These are phyloP conservation scores for Collybiopsis luxurians DNA, from an alignment of 768 basidiomycete genomes.

Conservation along the genomic window DNA sequence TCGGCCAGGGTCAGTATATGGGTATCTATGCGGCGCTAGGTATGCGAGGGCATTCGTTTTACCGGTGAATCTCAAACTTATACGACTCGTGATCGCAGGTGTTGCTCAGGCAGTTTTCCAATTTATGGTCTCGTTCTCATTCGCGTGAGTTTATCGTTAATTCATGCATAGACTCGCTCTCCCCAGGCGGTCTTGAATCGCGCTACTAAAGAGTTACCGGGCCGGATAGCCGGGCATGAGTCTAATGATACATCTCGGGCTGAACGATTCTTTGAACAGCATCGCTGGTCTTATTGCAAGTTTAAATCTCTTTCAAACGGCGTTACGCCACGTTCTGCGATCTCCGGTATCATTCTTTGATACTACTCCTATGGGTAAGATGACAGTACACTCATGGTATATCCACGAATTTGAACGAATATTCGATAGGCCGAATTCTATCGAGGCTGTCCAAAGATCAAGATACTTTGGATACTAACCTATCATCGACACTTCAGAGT, in stretches of 20 bases:
- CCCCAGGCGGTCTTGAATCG: too few species aligned
- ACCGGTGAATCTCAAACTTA: not conserved
- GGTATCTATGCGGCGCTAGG: constrained; percentile 51
- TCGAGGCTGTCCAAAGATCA: constrained; percentile 65
- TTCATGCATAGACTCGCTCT: too few species aligned
- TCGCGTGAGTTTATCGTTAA: constrained; percentile 51
- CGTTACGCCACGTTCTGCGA: constrained; percentile 53
- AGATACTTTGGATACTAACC: constrained; percentile 51
- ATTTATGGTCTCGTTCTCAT: constrained; percentile 46
- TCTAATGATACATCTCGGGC: too few species aligned
- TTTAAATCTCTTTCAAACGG: constrained; percentile 51
- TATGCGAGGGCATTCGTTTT: constrained; percentile 15
- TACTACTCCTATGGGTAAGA: constrained; percentile 62
- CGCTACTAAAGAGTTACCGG: too few species aligned
- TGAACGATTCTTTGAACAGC: constrained; percentile 18
- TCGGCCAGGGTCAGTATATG: constrained; percentile 68
- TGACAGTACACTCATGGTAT: not conserved
- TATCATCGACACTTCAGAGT: constrained; percentile 25
- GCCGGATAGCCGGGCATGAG: too few species aligned
- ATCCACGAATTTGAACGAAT: not conserved
- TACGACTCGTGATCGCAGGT: constrained; percentile 25
- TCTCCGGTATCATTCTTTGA: constrained; percentile 73
- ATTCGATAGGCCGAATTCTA: constrained; percentile 48
- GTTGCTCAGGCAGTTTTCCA: constrained; percentile 48
- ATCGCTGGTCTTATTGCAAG: constrained; percentile 38